phyloP scores from a whole-genome alignment of 2,329 filamentous ascomycete genomes.

The Penicillium sp. region DNA sequence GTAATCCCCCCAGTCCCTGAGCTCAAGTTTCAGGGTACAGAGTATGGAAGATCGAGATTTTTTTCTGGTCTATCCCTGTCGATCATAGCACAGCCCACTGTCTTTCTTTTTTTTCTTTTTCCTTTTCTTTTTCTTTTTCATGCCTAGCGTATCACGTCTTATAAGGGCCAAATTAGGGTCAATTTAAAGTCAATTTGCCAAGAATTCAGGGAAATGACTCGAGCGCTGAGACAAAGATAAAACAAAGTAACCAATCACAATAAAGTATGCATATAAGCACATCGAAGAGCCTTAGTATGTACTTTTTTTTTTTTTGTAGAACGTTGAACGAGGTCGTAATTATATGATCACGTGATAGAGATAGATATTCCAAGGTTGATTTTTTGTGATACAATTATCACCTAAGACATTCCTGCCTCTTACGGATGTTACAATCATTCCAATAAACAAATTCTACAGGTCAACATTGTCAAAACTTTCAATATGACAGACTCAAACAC shows the following conservation, averaged over 20 bases:
- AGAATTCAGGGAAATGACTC: not conserved
- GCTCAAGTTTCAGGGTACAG: conserved; percentile 1
- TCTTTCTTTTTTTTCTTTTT: not conserved
- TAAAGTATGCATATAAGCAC: not conserved
- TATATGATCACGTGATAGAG: not conserved
- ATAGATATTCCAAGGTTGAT: not conserved
- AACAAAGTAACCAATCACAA: not conserved
- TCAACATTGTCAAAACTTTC: not conserved
- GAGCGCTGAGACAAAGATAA: not conserved
- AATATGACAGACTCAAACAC: conserved; percentile 4
- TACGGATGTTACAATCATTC: not conserved
- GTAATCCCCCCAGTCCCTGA: conserved; percentile 2
- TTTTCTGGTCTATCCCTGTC: conserved; percentile 9
- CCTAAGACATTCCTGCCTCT: not conserved
- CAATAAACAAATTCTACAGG: not conserved
- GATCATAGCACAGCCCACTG: conserved; percentile 7
- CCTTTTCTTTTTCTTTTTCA: too few species aligned
- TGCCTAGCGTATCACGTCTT: not conserved
- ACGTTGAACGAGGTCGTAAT: too few species aligned
- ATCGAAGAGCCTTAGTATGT: not conserved
- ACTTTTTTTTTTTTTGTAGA: too few species aligned
- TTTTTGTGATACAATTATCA: not conserved
- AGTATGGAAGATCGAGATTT: not conserved
- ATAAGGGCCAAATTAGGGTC: not conserved
- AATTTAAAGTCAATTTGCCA: conserved; percentile 1